Conservation (phyloP, 1,139 yeast species). For the Yamadazyma dushanensis region DNA sequence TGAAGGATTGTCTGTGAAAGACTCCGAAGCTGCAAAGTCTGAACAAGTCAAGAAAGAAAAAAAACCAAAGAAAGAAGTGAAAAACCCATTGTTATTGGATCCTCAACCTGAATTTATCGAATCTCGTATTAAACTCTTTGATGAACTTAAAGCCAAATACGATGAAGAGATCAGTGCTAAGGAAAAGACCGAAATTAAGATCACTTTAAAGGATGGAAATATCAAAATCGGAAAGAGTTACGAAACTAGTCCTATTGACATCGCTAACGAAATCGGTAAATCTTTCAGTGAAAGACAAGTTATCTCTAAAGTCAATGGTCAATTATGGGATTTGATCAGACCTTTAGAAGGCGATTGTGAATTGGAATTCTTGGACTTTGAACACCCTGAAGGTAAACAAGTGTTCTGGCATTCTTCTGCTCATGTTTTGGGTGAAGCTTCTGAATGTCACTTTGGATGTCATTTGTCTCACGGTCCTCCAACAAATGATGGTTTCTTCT, state of each 20-base stretch:
- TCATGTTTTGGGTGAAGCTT: conserved; percentile 96
- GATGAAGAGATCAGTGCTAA: conserved; percentile 69
- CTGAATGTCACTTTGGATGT: conserved; percentile 95
- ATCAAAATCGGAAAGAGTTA: conserved; percentile 76
- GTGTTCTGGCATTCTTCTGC: conserved; percentile 99
- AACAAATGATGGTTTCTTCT: conserved; percentile 96
- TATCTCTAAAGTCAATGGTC: conserved; percentile 87
- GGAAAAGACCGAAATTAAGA: conserved; percentile 59
- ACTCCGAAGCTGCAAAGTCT: conserved; percentile 13
- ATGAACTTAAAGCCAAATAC: conserved; percentile 73
- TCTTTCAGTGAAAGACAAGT: conserved; percentile 82
- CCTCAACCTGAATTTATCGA: conserved; percentile 85
- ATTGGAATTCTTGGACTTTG: conserved; percentile 72
- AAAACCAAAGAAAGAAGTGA: conserved; percentile 31
- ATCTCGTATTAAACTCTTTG: conserved; percentile 76
- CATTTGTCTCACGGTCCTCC: conserved; percentile 93
- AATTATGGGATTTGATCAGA: conserved; percentile 93
- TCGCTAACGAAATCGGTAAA: conserved; percentile 83
- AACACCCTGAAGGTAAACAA: conserved; percentile 80
- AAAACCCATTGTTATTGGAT: conserved; percentile 51
- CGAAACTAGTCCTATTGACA: conserved; percentile 88
- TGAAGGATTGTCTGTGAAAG: conserved; percentile 40
- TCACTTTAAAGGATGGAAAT: conserved; percentile 87
- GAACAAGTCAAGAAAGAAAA: conserved; percentile 17
- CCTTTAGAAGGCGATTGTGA: conserved; percentile 76